Evolutionary conservation across 208 protist species (phyloP).

Genomic region (Borovskyia barvae): DNA sequence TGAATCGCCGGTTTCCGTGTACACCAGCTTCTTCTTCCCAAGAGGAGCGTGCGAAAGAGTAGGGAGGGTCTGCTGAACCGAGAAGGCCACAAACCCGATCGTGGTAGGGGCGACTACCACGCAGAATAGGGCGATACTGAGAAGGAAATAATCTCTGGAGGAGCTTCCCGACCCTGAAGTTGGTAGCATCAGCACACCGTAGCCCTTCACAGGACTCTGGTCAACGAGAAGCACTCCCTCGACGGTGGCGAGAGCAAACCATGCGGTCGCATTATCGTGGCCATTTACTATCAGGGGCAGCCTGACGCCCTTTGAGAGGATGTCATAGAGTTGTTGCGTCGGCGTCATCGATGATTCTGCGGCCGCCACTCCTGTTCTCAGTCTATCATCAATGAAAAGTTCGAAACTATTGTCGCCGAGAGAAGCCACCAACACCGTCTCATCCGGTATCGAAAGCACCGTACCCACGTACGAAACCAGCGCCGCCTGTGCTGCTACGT

Average conservation of each 20-base stretch:
- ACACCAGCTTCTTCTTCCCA: constrained; percentile 24
- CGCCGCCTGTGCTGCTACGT: constrained; percentile 10
- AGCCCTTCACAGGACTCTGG: constrained; percentile 22
- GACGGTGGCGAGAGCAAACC: constrained; percentile 43
- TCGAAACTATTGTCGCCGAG: constrained; percentile 22
- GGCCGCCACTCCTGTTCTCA: constrained; percentile 31
- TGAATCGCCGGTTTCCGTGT: constrained; percentile 36
- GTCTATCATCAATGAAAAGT: constrained; percentile 20
- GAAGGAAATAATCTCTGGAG: constrained; percentile 6
- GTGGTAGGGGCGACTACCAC: constrained; percentile 50
- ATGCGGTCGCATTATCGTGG: constrained; percentile 21
- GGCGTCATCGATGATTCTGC: constrained; percentile 19
- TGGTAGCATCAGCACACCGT: constrained; percentile 22
- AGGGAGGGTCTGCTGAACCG: constrained; percentile 60
- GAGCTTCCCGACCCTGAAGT: constrained; percentile 2
- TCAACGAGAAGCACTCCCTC: constrained; percentile 42
- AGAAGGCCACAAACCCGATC: constrained; percentile 72
- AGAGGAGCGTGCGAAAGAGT: constrained; percentile 32
- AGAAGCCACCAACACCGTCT: constrained; percentile 19
- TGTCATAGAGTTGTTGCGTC: constrained; percentile 29
- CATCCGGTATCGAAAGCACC: constrained; percentile 14
- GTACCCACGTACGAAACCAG: constrained; percentile 7
- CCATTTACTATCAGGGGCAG: constrained; percentile 26
- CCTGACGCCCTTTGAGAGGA: constrained; percentile 19
- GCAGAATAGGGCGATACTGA: constrained; percentile 55